Evolutionary conservation across 768 basidiomycete species (phyloP), one percentile per base, ranked within the genome.

Genomic region (Xanthoconium stramineum): DNA sequence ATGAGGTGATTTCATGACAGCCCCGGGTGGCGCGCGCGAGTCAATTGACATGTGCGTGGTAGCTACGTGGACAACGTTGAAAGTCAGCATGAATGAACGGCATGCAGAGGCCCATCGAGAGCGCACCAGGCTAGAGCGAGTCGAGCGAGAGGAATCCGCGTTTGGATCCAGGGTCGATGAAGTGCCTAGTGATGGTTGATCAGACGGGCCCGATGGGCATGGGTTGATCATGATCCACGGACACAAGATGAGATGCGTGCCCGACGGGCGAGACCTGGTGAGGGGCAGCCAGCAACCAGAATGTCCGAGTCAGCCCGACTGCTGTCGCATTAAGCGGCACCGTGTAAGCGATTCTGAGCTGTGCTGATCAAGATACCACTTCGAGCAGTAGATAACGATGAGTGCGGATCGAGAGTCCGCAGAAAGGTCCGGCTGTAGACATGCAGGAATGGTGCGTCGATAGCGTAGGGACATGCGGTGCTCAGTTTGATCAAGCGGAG

Each of bases 1-100:
- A 58, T 69, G 65, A 68, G 57, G 63, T 66, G 64, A 69, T 69
- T 49, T 32, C 52, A 52, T 50, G 50, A 53, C 45, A 55, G 45
- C 47, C 10, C 46, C 36, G 24, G 24, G 24, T 24, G 46, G 58
- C 46, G 52, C 56, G 51, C 20, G 44, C 53, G 50, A 29, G 43
- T 57, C 35, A 37, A 55, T 47, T 56, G 58, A 62, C 54, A 58
- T 44, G 58, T n/a, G 61, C 52, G 47, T 57, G 57, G 55, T 57
- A 55, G 28, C 51, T 55, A 40, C 19, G 33, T 40, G 39, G 40
- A 55, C 52, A 32, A 42, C 46, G 58, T 60, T 58, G 15, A 29
- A 50, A 50, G 54, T 55, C 58, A 62, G 55, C 44, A 39, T 20
- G 39, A 33, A 29, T 11, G 8, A 45, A 56, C 59, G 62, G 57